Base-by-base conservation (phyloP, 108 stramenopile genomes). In the Cylindrotheca fusiformis region DNA sequence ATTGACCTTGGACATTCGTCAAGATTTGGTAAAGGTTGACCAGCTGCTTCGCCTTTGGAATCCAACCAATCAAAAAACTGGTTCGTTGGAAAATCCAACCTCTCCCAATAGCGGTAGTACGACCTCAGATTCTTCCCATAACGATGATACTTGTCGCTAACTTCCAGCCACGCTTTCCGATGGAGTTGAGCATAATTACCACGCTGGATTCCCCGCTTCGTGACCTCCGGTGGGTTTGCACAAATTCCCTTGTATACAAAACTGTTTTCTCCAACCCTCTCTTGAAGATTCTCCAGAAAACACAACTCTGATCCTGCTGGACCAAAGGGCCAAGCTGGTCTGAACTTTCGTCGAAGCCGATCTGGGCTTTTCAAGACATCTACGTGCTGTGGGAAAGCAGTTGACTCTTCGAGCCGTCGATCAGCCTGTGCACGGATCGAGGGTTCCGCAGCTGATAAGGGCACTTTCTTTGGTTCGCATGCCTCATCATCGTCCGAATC, bases 51-150 rank as follows among this genome's bases (percentile, higher is more conserved):
- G 8, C 90, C 90, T 44, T 86, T 87, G 20, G 86, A 82, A 75
- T 91, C 90, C 6, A 95, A 75, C 94, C 94, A 95, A 66, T 85
- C 87, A 64, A 91, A 95, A 65, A 95, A 95, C 62, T 80, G 80
- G 20, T 84, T 82, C 33, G 68, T 82, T 2, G 91, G 91, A 74
- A 80, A 80, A 23, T 85, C 87, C 29, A 86, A 52, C 4, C 57
- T 46, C 52, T 91, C 90, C 89, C 85, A 95, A 33, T 80, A 82
- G 71, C 84, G 87, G 58, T 91, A 94, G 76, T 96, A 96, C 47
- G 88, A 58, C 47, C 95, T 71, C 24, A 96, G 75, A 63, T 96
- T 91, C 63, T 96, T 96, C 23, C 90, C 93, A 54, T 96, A 96
- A 26, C 95, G 82, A 73, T 96, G 95, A 58, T 94, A 79, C 52